Evolutionary conservation across 352 stramenopile species (phyloP).

Genomic region (Pythium sukuiense): DNA sequence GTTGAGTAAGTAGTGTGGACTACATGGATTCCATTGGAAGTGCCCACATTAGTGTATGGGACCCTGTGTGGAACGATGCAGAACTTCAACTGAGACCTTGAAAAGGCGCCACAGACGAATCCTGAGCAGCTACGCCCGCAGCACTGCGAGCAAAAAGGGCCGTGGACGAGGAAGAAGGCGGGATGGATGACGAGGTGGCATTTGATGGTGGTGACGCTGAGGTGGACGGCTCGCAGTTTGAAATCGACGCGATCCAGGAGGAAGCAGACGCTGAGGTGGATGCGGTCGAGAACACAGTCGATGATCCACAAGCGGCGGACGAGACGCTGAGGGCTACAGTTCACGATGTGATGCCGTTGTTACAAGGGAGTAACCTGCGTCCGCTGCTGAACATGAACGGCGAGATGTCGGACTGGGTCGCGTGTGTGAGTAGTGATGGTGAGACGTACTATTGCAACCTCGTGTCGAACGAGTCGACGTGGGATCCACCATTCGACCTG

Average conservation of each 20-base stretch:
- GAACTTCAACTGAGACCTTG: not conserved
- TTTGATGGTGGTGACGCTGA: not conserved
- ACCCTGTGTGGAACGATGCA: not conserved
- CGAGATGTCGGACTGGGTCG: constrained; percentile 34
- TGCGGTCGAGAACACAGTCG: too few species aligned
- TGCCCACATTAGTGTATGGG: not conserved
- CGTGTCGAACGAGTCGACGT: constrained; percentile 44
- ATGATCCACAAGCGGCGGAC: not conserved
- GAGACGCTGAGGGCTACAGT: not conserved
- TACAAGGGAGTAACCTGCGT: constrained; percentile 9
- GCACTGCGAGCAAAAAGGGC: too few species aligned
- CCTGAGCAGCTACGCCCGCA: not conserved
- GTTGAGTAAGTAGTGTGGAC: not conserved
- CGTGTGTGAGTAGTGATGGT: constrained; percentile 41
- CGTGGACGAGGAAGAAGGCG: not conserved
- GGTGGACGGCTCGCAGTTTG: constrained; percentile 2
- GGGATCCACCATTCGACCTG: constrained; percentile 30
- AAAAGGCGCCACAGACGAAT: not conserved
- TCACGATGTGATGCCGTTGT: not conserved
- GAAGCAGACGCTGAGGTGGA: constrained; percentile 1
- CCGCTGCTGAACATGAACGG: constrained; percentile 17
- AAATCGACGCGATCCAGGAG: constrained; percentile 24
- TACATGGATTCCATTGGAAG: not conserved
- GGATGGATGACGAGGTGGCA: not conserved
- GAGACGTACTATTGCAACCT: constrained; percentile 48